Conservation (phyloP, 2,329 filamentous ascomycete species). For the Alternaria atra region DNA sequence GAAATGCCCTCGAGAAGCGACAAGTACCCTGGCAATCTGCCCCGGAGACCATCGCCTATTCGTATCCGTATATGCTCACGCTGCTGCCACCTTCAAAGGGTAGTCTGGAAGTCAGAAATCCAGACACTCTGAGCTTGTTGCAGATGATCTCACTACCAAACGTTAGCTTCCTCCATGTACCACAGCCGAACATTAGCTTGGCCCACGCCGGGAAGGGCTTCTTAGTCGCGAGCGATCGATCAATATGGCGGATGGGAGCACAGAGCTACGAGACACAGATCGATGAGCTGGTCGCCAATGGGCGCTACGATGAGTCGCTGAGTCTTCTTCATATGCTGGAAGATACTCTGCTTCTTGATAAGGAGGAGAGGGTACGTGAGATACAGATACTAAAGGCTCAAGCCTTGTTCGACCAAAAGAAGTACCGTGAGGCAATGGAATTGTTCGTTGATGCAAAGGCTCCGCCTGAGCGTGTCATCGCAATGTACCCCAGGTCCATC, state of each 20-base stretch:
- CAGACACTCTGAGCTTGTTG: conserved; percentile 86
- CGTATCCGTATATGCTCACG: conserved; percentile 92
- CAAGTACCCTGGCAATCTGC: conserved; percentile 93
- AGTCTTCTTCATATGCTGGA: conserved; percentile 90
- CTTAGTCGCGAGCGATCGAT: conserved; percentile 87
- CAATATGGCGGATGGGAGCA: conserved; percentile 95
- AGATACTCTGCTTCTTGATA: conserved; percentile 86
- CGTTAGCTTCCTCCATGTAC: conserved; percentile 86
- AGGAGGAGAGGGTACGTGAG: conserved; percentile 79
- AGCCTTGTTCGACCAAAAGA: conserved; percentile 79
- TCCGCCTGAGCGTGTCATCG: conserved; percentile 86
- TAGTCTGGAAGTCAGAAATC: conserved; percentile 88
- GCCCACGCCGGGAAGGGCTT: conserved; percentile 97
- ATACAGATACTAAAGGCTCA: conserved; percentile 94
- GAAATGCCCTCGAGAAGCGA: conserved; percentile 80
- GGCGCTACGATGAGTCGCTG: conserved; percentile 87
- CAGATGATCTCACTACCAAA: conserved; percentile 85
- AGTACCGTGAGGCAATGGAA: conserved; percentile 86
- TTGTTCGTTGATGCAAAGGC: conserved; percentile 91
- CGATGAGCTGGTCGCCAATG: conserved; percentile 77
- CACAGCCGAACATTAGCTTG: conserved; percentile 90
- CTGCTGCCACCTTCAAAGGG: conserved; percentile 85
- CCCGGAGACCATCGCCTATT: conserved; percentile 92
- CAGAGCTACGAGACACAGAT: conserved; percentile 92
- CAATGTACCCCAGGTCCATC: conserved; percentile 82